Evolutionary conservation across 2,329 filamentous ascomycete genomes (phyloP), one percentile per base, ranked within the genome.

Genomic region (Colletotrichum sojae): DNA sequence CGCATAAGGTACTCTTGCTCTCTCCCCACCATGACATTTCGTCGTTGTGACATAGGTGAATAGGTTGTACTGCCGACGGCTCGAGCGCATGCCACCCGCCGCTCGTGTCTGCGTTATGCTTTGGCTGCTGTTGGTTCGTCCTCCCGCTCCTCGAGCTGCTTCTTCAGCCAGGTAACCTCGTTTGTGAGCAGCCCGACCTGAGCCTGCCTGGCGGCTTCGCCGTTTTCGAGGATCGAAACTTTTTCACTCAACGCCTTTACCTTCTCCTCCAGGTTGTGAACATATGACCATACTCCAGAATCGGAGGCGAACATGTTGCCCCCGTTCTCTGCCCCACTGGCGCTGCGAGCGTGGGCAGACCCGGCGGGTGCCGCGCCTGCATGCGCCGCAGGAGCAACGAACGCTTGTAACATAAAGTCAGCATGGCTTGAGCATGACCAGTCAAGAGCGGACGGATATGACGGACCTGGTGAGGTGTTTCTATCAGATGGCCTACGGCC

Each of bases 241-340:
- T 80, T 77, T 18, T 86, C 84, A 45, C 78, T 80, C 22, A 87
- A 74, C 13, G 81, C 77, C 63, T 84, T 83, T n/a, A 88, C 77
- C 72, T 82, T 83, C 13, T 89, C 87, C 75, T 95, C 92, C 57
- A 95, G 83, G 18, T 85, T 86, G 65, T 93, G 90, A 40, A 95
- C 88, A 74, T 94, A 94, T 4, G 85, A 82, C 91, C 91, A 94
- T 9, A 95, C 82, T 49, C 89, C 90, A 71, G 89, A 84, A 58
- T 90, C 88, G 18, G 83, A 83, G 60, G 89, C 83, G 77, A 94
- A 91, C 69, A 94, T 84, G 73, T 93, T 94, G 70, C 88, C 88
- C 72, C 88, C 89, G 75, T 88, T 90, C 69, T 88, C 88, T 16
- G 83, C 85, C 56, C 85, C 84, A 73, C 88, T 86, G 27, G 88